Evolutionary conservation across 768 basidiomycete species (phyloP), one percentile per base, ranked within the genome.

Genomic region (Phylloporus scabripes): DNA sequence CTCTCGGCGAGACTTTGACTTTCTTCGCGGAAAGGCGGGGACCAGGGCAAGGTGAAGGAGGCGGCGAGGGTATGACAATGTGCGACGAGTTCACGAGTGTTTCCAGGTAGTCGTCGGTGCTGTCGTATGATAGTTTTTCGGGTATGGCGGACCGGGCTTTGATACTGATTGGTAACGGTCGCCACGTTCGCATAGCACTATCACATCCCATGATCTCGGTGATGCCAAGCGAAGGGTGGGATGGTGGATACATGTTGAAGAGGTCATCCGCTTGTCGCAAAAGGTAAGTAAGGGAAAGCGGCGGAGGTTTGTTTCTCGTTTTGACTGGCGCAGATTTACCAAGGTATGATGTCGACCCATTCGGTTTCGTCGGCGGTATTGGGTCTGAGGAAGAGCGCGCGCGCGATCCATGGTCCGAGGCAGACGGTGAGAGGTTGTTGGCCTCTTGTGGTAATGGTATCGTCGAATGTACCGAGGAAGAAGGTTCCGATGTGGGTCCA

Each of bases 121-220:
- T 49, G 37, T 52, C n/a, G 44, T 54, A 56, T 5, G 41, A 42
- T 46, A 48, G 48, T 57, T 65, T 58, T 60, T 69, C 51, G 32
- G 58, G 56, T 51, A 45, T 20, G n/a, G 49, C 48, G 28, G 57
- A 46, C 29, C 17, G 38, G 5, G 17, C 11, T 7, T 42, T 45
- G 20, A 51, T 15, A 14, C 52, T 58, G 17, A 65, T 69, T 31
- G 72, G 71, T 28, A 49, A 49, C 38, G 60, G 54, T 44, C 50
- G 57, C 87, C 87, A 92, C 8, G 89, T 90, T 62, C 75, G 79
- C 44, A 88, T 70, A 32, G 79, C 85, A 58, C 86, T 89, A 57
- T 85, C 81, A 1, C 85, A 86, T 8, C 89, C 89, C 77, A 92
- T 81, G 42, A 86, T 86, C 24, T 72, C 68, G 6, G 74, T 66